phyloP scores from a whole-genome alignment of 192 early-diverging fungal genomes.

The Rhizophagus prolifer region DNA sequence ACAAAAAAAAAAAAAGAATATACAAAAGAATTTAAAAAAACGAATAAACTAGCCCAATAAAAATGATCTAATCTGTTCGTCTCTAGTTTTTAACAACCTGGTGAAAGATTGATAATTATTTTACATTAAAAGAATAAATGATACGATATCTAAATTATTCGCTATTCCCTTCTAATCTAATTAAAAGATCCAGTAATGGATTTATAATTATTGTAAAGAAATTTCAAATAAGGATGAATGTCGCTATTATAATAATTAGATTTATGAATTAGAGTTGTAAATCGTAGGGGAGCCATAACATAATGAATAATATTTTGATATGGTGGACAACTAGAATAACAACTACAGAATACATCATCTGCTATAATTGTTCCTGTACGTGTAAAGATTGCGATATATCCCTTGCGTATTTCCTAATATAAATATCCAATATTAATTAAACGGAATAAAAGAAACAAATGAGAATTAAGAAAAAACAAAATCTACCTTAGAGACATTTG shows the following conservation, averaged over 20 bases:
- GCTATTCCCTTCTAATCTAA: no score
- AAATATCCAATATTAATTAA: not conserved
- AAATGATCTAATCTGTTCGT: no score
- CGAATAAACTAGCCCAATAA: no score
- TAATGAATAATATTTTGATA: conserved; percentile 1
- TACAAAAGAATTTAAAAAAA: no score
- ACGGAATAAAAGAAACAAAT: not conserved
- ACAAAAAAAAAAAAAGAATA: no score
- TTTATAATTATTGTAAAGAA: conserved; percentile 4
- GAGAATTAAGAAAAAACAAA: not conserved
- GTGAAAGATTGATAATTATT: no score
- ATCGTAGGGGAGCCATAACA: not conserved
- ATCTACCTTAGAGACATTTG: not conserved
- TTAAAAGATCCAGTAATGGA: not conserved
- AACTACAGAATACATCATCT: conserved; percentile 7
- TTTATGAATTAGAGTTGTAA: not conserved
- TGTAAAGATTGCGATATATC: conserved; percentile 13
- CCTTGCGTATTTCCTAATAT: not conserved
- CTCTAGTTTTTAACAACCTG: no score
- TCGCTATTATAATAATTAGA: not conserved
- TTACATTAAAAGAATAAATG: not conserved
- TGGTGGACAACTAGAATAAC: not conserved
- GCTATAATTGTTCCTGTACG: conserved; percentile 11
- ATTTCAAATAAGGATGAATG: conserved; percentile 2
- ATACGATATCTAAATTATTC: not conserved